Conservation (phyloP, 208 protist genomes). For the Acanthamoeba triangularis region DNA sequence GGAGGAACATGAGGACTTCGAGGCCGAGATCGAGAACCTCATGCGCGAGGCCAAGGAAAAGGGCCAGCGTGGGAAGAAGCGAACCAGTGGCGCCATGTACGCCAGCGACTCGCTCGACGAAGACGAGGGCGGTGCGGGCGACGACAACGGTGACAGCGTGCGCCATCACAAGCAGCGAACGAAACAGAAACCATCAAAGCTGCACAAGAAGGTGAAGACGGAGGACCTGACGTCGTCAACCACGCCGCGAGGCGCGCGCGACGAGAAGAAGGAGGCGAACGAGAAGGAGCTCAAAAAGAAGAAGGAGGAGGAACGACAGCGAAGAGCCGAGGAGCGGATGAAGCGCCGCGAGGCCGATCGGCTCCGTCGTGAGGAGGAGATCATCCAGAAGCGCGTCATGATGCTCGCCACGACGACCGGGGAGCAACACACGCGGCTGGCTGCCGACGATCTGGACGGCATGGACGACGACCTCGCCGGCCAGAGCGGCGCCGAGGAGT, state of each 20-base stretch:
- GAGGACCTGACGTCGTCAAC: background rate
- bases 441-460: background rate
- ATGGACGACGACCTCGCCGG: conserved; percentile 34
- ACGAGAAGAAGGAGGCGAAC: background rate
- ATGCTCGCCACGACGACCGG: background rate
- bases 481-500: conserved; percentile 15
- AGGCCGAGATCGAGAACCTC: conserved; percentile 52
- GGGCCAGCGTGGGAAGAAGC: conserved; percentile 53
- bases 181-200: background rate
- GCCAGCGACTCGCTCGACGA: conserved; percentile 15
- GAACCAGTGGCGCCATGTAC: background rate
- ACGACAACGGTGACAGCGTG: background rate
- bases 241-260: background rate
- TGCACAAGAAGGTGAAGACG: background rate
- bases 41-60: conserved; percentile 68
- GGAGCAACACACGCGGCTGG: background rate
- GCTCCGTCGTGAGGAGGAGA: conserved; percentile 36
- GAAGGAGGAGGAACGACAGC: conserved; percentile 38
- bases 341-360: conserved; percentile 32
- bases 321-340: conserved; percentile 47
- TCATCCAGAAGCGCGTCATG: conserved; percentile 58
- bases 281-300: background rate
- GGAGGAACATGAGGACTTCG: conserved; percentile 4
- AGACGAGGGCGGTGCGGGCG: background rate
- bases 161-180: conserved; percentile 2